Base-by-base conservation (phyloP, 441 rosid genomes). In the Croton setiger region DNA sequence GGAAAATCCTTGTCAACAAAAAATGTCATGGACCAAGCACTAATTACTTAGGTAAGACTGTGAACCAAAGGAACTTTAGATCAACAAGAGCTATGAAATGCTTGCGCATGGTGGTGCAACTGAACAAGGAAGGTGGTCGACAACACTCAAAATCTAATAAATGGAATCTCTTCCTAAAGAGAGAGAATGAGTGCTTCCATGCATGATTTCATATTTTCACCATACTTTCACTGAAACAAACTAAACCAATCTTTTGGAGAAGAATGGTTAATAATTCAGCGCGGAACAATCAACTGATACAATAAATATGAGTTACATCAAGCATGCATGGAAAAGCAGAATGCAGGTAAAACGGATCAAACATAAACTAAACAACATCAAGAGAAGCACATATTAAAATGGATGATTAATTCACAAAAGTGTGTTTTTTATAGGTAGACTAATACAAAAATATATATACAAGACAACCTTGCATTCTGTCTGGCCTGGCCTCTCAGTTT, bases 381-480 rank as follows among this genome's bases (percentile, higher is more conserved):
- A 31, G 23, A 27, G 23, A 5, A 27, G 44, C 1, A 3, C 44
- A 45, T 2, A 41, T 10, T 15, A 17, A 4, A 11, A 44, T 44
- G 36, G 4, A 21, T 12, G 5, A 6, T 56, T 14, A 21, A 44
- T 7, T 39, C 51, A 39, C 4, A 5, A 36, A 13, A 10, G 17
- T 3, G 2, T 4, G 2, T 21, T 23, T 27, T 23, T 9, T 8
- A 21, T 61, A 7, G 12, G 31, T 21, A 27, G 12, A 31, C 31
- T 4, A 67, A 15, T 20, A 35, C 1, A 44, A 39, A 17, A 44
- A 27, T 6, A 31, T 20, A 37, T 15, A 41, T 59, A 41, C 43
- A 63, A 58, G 76, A 41, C 43, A 72, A 95, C 99, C 98, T 92
- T 95, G 98, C 98, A 92, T 79, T 92, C 96, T 52, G 82, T 68